Base-by-base conservation (phyloP, 495 filamentous ascomycete genomes). In the Geopyxis carbonaria region DNA sequence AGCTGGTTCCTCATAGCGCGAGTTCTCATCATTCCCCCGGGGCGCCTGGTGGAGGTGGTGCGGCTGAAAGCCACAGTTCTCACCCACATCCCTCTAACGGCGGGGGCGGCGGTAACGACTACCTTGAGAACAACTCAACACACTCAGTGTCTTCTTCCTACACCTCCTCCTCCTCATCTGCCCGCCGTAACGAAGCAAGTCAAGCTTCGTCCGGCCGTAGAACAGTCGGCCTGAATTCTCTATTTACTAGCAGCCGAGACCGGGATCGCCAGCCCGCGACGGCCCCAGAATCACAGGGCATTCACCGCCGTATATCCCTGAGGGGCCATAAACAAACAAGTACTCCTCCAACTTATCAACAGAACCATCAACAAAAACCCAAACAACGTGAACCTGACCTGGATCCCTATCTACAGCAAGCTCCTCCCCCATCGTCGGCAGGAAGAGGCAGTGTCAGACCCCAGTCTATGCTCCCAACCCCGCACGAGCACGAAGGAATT, bases 391-490 rank as follows among this genome's bases (percentile, higher is more conserved):
- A n/a, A 9, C 38, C 46, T 24, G 41, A 31, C 34, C 29, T 45
- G 16, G 45, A 54, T 16, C 51, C 45, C 33, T 54, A 49, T 46
- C 36, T 48, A 3, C 51, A 54, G 22, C 45, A 40, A 15, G n/a
- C n/a, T n/a, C n/a, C 42, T 36, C 5, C 34, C 28, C 25, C 48
- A 37, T 30, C 28, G 23, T 39, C 48, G 16, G 21, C 44, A 30
- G 15, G 22, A n/a, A 44, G 38, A 18, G 20, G 45, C 18, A 18
- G 31, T 25, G 39, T 38, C 9, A 40, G 51, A 37, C 51, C 51
- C n/a, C 51, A 53, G 38, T 54, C 51, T 42, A 40, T 54, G 38
- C 50, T 54, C 29, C 38, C 50, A 23, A 48, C 40, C 25, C 50
- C 51, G 21, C 45, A 46, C 1, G 51, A 54, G 36, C 22, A 28